Conservation (phyloP, 805 yeast genomes). For the Metschnikowia anglica region DNA sequence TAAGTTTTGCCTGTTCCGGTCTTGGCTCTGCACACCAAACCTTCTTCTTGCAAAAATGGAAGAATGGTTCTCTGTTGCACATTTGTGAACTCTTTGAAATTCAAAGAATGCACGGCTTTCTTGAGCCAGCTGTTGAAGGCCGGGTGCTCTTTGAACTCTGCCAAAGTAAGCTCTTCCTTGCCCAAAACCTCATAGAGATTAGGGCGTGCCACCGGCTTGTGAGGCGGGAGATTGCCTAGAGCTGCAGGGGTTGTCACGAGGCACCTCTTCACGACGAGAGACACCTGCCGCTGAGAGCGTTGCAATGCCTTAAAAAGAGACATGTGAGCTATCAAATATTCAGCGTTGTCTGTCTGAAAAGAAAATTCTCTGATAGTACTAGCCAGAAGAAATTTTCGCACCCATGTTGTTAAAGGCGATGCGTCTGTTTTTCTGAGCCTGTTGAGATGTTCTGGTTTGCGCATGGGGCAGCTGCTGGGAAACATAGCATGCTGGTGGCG, state of each 20-base stretch:
- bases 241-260: constrained; percentile 3
- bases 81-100: constrained; percentile 57
- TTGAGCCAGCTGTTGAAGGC: constrained; percentile 14
- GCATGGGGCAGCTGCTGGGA: constrained; percentile 1
- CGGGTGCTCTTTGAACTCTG: constrained; percentile 14
- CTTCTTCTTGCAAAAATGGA: constrained; percentile 55
- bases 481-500: not conserved
- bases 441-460: constrained; percentile 2
- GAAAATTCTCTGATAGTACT: not conserved
- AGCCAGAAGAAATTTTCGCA: constrained; percentile 9
- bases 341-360: not conserved
- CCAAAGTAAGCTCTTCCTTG: constrained; percentile 15
- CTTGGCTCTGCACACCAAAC: constrained; percentile 84
- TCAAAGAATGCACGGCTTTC: constrained; percentile 22
- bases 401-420: constrained; percentile 10
- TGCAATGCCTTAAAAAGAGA: constrained; percentile 9
- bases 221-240: constrained; percentile 5
- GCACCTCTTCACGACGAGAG: not conserved
- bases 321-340: constrained; percentile 2
- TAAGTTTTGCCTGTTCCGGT: constrained; percentile 96
- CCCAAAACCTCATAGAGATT: constrained; percentile 11
- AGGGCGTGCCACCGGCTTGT: constrained; percentile 11
- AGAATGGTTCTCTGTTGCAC: constrained; percentile 66
- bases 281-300: constrained; percentile 3
- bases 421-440: constrained; percentile 3